Percentiles rank a stretch among this genome's conserved stretches.
phyloP scores from a whole-genome alignment of 345 rosid species.

The Moringa oleifera region DNA sequence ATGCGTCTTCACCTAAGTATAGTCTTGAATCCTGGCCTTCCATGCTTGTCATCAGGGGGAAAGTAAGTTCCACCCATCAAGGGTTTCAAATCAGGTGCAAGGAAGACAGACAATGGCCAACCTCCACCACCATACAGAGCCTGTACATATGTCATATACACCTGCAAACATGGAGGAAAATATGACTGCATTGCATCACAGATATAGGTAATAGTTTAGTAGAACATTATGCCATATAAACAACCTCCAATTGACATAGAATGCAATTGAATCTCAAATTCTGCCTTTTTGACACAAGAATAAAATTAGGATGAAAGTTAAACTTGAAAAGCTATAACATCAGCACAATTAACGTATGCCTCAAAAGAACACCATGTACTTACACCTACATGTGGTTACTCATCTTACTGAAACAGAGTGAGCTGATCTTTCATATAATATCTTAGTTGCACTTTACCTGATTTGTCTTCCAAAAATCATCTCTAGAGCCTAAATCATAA shows the following conservation, averaged over 20 bases:
- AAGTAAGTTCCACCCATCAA: conserved; percentile 97
- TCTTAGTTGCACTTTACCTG: no score
- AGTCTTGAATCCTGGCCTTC: conserved; percentile 92
- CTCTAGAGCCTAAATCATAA: no score
- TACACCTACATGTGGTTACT: no score
- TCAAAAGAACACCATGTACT: no score
- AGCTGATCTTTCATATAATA: not conserved
- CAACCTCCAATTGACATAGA: not conserved
- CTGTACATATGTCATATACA: conserved; percentile 91
- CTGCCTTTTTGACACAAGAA: not conserved
- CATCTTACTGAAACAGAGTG: not conserved
- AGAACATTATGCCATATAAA: not conserved
- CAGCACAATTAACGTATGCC: no score
- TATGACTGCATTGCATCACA: not conserved
- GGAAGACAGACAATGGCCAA: conserved; percentile 89
- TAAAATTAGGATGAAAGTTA: no score
- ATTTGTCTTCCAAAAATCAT: no score
- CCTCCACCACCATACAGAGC: conserved; percentile 90
- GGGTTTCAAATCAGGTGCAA: conserved; percentile 93
- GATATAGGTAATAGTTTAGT: not conserved
- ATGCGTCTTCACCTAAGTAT: conserved; percentile 42
- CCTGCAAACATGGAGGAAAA: conserved; percentile 46
- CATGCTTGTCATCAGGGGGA: conserved; percentile 82
- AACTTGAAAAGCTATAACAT: no score
- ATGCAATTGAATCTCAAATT: not conserved